Evolutionary conservation across 2,329 filamentous ascomycete species (phyloP).

Genomic region (Calonectria pteridis): DNA sequence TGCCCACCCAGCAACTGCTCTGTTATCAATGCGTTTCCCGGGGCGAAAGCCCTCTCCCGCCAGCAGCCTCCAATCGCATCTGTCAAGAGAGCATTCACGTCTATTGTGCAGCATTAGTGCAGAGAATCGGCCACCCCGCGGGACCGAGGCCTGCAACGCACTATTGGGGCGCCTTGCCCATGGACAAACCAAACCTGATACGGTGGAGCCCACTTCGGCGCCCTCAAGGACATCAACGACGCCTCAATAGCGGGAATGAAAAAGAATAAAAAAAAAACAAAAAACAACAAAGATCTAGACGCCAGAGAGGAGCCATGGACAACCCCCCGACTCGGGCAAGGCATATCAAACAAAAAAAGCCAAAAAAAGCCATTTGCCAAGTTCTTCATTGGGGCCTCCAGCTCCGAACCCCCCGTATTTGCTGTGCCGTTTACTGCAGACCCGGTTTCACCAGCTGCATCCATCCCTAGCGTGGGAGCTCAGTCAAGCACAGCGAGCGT

Average conservation of each 20-base stretch:
- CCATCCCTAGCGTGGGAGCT: not conserved
- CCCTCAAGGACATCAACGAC: not conserved
- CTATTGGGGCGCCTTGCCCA: conserved; percentile 6
- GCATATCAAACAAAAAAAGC: not conserved
- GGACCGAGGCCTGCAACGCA: conserved; percentile 5
- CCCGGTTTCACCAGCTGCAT: conserved; percentile 18
- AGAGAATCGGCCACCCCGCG: conserved; percentile 1
- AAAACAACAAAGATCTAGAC: not conserved
- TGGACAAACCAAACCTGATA: not conserved
- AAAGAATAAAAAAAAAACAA: not conserved
- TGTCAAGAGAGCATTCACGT: not conserved
- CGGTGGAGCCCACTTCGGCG: not conserved
- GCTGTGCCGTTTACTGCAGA: conserved; percentile 9
- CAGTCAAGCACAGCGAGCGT: conserved; percentile 8
- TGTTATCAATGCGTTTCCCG: conserved; percentile 14
- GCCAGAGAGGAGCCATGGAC: not conserved
- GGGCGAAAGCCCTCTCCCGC: not conserved
- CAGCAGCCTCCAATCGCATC: conserved; percentile 8
- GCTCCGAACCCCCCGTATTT: not conserved
- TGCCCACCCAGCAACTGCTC: not conserved
- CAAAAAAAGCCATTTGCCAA: not conserved
- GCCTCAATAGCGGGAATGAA: not conserved
- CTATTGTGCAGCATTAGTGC: not conserved
- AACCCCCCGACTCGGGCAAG: not conserved
- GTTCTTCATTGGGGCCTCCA: not conserved